Evolutionary conservation across 768 basidiomycete species (phyloP).

Genomic region (Flagelloscypha sp.): DNA sequence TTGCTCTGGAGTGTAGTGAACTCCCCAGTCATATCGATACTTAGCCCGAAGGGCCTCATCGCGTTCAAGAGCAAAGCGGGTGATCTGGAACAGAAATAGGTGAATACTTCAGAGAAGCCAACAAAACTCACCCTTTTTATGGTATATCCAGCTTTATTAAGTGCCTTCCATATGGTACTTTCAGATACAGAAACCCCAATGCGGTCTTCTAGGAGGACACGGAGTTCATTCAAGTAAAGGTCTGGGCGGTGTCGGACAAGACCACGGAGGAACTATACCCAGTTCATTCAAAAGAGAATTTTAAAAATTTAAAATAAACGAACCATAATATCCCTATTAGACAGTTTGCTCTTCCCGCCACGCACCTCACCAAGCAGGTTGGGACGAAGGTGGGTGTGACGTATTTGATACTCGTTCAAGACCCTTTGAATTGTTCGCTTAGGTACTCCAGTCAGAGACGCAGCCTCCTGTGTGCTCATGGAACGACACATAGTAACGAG

Average conservation of each 20-base stretch:
- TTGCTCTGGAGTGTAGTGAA: constrained; percentile 15
- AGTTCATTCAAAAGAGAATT: neutral
- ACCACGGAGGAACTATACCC: constrained; percentile 11
- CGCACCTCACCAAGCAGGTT: too few species aligned
- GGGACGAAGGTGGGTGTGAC: too few species aligned
- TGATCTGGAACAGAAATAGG: too few species aligned
- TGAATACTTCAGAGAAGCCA: too few species aligned
- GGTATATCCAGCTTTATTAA: constrained; percentile 15
- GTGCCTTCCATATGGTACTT: constrained; percentile 17
- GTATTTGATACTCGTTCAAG: too few species aligned
- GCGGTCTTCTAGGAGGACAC: constrained; percentile 10
- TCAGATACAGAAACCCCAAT: constrained; percentile 14
- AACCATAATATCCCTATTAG: too few species aligned
- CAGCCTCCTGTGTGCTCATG: too few species aligned
- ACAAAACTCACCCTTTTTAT: constrained; percentile 25
- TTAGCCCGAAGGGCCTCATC: constrained; percentile 9
- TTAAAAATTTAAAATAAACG: too few species aligned
- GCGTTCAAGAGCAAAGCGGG: constrained; percentile 13
- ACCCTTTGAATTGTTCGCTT: too few species aligned
- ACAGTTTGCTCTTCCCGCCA: too few species aligned
- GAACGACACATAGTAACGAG: too few species aligned
- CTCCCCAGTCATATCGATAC: constrained; percentile 6
- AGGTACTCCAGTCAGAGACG: too few species aligned
- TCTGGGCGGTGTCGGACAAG: constrained; percentile 16
- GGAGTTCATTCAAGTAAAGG: constrained; percentile 22